A percentile compares a stretch with the other conserved stretches of the same genome.
These are phyloP conservation scores for Sequoiadendron giganteum DNA, from an alignment of 75 land plant species.

Conservation along the genomic window DNA sequence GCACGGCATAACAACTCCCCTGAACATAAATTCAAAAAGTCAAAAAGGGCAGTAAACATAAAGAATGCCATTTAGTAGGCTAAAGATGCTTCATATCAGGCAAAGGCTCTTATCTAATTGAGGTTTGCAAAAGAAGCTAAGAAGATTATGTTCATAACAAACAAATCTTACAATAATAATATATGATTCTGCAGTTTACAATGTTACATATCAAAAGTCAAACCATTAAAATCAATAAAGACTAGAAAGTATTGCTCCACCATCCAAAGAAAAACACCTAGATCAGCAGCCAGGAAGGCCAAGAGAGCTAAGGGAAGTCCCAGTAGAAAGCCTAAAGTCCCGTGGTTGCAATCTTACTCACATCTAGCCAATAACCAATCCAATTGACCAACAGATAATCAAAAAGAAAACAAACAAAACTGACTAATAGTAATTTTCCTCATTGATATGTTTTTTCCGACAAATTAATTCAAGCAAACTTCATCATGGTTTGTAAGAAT, in stretches of 20 bases:
- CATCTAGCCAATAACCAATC: neutral
- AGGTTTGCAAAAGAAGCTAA: neutral
- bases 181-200: neutral
- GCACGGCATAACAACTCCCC: conserved; percentile 88
- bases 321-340: conserved; percentile 80
- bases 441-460: neutral
- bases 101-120: neutral
- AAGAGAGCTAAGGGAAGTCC: conserved; percentile 88
- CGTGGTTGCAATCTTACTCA: conserved; percentile 48
- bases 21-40: conserved; percentile 24
- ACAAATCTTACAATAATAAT: neutral
- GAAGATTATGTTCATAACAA: neutral
- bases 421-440: neutral
- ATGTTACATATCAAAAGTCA: neutral
- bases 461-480: too few relatives aligned
- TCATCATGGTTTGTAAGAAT: too few relatives aligned
- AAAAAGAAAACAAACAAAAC: too few relatives aligned
- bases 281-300: conserved; percentile 56
- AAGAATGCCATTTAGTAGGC: neutral
- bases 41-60: neutral
- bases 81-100: neutral
- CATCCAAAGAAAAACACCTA: conserved; percentile 81
- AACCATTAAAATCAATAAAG: conserved; percentile 92
- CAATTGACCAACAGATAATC: neutral
- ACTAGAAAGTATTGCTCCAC: conserved; percentile 59